Evolutionary conservation across 148 eudicot species (phyloP).

Genomic region (Amaranthus palmeri): DNA sequence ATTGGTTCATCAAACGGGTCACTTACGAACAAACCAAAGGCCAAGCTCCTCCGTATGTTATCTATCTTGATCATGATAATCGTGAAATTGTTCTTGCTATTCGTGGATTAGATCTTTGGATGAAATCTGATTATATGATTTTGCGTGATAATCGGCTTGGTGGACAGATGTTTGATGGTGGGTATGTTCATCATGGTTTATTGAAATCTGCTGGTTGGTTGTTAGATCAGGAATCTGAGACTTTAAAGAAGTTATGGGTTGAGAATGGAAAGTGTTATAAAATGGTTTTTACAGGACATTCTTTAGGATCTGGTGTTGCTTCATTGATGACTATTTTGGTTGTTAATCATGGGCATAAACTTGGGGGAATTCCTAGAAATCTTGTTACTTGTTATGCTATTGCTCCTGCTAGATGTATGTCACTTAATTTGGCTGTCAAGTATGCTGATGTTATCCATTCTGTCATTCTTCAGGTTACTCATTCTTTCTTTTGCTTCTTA

Average conservation of each 20-base stretch:
- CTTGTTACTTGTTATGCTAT: slow-evolving; percentile 55
- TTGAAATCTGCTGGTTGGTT: slow-evolving; percentile 79
- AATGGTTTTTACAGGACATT: slow-evolving; percentile 76
- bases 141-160: slow-evolving; percentile 68
- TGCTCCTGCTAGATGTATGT: slow-evolving; percentile 93
- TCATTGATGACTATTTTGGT: slow-evolving; percentile 55
- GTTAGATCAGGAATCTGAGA: slow-evolving; percentile 60
- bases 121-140: slow-evolving; percentile 67
- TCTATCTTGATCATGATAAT: slow-evolving; percentile 56
- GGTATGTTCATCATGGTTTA: slow-evolving; percentile 83
- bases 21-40: slow-evolving; percentile 67
- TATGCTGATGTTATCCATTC: slow-evolving; percentile 89
- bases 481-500: background rate
- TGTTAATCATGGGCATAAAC: slow-evolving; percentile 51
- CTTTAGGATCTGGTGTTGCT: slow-evolving; percentile 72
- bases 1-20: slow-evolving; percentile 64
- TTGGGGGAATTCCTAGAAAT: slow-evolving; percentile 71
- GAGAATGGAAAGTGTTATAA: slow-evolving; percentile 61
- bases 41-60: slow-evolving; percentile 72
- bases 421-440: slow-evolving; percentile 87
- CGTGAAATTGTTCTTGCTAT: slow-evolving; percentile 65
- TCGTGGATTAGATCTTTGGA: slow-evolving; percentile 65
- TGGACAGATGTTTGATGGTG: slow-evolving; percentile 90
- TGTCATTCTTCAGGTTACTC: slow-evolving; percentile 67
- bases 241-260: slow-evolving; percentile 51